phyloP scores from a whole-genome alignment of 306 rosid species.

The Rubus idaeus region DNA sequence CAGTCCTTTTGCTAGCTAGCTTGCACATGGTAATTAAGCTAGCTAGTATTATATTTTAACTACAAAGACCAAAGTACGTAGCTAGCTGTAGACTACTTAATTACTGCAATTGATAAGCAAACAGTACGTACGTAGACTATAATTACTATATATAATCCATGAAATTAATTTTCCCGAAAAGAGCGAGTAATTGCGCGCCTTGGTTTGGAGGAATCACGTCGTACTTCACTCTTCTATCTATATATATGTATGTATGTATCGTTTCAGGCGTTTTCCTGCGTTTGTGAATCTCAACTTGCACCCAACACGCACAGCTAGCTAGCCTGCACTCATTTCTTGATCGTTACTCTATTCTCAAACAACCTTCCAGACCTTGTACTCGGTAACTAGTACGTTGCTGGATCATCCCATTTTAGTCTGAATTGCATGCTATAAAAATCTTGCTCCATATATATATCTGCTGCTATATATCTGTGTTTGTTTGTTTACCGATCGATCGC shows the following conservation, averaged over 20 bases:
- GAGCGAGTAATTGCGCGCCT: too few relatives aligned
- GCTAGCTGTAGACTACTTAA: neutral
- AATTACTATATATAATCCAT: too few relatives aligned
- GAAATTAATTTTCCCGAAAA: too few relatives aligned
- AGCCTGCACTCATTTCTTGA: neutral
- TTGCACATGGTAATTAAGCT: neutral
- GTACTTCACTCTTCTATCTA: too few relatives aligned
- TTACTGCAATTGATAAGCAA: neutral
- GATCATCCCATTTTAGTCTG: neutral
- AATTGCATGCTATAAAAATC: neutral
- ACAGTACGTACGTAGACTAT: neutral
- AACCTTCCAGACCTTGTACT: slow-evolving; percentile 3
- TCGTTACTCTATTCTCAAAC: neutral
- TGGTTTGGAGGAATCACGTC: too few relatives aligned
- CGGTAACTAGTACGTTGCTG: too few relatives aligned
- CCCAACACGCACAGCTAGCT: too few relatives aligned
- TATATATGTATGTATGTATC: too few relatives aligned
- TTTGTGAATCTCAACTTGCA: too few relatives aligned
- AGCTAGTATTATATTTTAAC: neutral
- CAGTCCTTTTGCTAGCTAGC: neutral
- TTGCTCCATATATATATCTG: neutral
- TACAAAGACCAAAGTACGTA: neutral
- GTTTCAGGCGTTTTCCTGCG: too few relatives aligned
- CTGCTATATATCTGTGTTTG: too few relatives aligned
- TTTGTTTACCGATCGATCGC: too few relatives aligned